phyloP scores from a whole-genome alignment of 2,329 filamentous ascomycete species.

The Penicillium sp. region DNA sequence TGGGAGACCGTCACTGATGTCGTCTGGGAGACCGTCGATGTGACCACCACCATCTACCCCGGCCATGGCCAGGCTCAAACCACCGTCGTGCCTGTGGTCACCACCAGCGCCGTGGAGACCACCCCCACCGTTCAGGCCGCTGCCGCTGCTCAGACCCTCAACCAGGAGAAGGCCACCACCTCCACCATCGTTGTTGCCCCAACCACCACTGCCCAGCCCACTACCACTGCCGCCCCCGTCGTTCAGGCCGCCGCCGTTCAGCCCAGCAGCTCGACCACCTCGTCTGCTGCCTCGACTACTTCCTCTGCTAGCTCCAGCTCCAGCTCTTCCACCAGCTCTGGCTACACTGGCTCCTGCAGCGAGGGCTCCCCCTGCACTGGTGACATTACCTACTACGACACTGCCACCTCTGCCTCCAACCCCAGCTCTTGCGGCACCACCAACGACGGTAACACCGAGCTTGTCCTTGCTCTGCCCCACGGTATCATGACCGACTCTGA shows the following conservation, averaged over 20 bases:
- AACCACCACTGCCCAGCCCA: constrained; percentile 21
- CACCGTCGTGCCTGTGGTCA: constrained; percentile 30
- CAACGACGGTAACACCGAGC: constrained; percentile 61
- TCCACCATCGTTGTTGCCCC: constrained; percentile 15
- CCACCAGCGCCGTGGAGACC: constrained; percentile 29
- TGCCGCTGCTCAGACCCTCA: background rate
- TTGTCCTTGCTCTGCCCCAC: constrained; percentile 72
- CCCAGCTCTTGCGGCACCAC: constrained; percentile 65
- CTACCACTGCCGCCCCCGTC: constrained; percentile 11
- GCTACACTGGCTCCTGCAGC: constrained; percentile 36
- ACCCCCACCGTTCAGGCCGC: constrained; percentile 18
- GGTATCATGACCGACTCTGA: constrained; percentile 71
- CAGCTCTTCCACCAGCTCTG: constrained; percentile 23
- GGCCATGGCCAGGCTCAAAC: constrained; percentile 35
- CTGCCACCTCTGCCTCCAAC: constrained; percentile 64
- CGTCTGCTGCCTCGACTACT: constrained; percentile 13
- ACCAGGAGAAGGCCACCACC: constrained; percentile 18
- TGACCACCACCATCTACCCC: constrained; percentile 56
- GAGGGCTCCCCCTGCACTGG: constrained; percentile 53
- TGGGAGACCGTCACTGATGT: constrained; percentile 57
- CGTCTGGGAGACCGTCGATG: constrained; percentile 56
- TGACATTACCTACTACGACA: constrained; percentile 75
- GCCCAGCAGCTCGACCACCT: constrained; percentile 12
- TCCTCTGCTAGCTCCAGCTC: constrained; percentile 22
- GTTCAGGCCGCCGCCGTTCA: constrained; percentile 5